Conservation (phyloP, 2,329 filamentous ascomycete species). For the Stenocarpella maydis region DNA sequence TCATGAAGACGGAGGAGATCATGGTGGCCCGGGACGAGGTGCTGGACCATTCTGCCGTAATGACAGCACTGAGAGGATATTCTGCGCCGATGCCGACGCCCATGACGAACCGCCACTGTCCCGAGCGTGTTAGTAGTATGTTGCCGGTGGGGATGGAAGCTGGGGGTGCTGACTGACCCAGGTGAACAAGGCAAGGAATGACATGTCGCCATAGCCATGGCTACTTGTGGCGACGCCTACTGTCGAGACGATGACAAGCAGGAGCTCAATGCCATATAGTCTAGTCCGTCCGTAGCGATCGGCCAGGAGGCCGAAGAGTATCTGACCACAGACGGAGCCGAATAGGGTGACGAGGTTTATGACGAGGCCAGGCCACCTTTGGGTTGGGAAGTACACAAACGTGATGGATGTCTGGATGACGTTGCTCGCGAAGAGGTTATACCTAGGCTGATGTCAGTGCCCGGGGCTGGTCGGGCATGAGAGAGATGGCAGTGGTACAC, state of each 20-base stretch:
- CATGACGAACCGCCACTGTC: constrained; percentile 62
- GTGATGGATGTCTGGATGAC: constrained; percentile 61
- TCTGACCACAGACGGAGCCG: constrained; percentile 60
- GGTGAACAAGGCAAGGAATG: constrained; percentile 58
- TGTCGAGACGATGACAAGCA: constrained; percentile 65
- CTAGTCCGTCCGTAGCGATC: constrained; percentile 63
- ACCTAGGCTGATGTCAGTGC: constrained; percentile 44
- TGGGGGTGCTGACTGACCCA: constrained; percentile 47
- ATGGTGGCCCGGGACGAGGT: constrained; percentile 72
- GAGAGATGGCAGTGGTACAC: neutral
- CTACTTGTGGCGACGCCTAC: constrained; percentile 63
- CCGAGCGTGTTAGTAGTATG: neutral
- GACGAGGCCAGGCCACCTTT: constrained; percentile 54
- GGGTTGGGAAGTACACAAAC: constrained; percentile 61
- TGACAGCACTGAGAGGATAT: constrained; percentile 72
- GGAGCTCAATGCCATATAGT: constrained; percentile 64
- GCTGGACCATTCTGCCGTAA: constrained; percentile 71
- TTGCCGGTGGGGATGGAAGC: neutral
- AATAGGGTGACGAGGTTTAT: constrained; percentile 62
- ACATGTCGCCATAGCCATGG: constrained; percentile 57
- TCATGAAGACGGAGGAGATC: constrained; percentile 73
- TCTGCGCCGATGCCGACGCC: constrained; percentile 70
- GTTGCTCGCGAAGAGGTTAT: constrained; percentile 63
- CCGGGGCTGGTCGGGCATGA: neutral
- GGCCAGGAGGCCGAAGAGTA: constrained; percentile 62